phyloP scores from a whole-genome alignment of 2,329 filamentous ascomycete genomes.

The Penicillium sp. region DNA sequence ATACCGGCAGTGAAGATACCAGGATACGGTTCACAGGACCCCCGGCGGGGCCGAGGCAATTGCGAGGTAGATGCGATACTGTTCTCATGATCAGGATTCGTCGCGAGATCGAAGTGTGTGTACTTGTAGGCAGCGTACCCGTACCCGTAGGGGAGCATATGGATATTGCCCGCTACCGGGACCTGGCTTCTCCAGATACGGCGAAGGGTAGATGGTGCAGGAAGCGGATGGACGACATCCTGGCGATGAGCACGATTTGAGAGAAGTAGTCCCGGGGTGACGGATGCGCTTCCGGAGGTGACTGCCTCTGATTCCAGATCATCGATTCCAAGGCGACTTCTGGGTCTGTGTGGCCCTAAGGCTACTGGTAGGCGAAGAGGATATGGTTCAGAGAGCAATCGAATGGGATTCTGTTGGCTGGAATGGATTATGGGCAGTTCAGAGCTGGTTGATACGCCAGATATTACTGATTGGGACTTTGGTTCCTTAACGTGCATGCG shows the following conservation, averaged over 20 bases:
- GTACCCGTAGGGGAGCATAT: conserved; percentile 3
- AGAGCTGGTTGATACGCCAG: neutral
- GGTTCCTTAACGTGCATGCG: neutral
- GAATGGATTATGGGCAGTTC: neutral
- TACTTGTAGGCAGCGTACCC: neutral
- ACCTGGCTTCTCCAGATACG: neutral
- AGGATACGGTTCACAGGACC: neutral
- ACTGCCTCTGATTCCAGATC: conserved; percentile 9
- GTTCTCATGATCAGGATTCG: neutral
- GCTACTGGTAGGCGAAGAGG: neutral
- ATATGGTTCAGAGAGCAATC: neutral
- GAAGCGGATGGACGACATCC: neutral
- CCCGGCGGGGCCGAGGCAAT: neutral
- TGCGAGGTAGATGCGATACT: neutral
- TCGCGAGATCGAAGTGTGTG: too few species aligned
- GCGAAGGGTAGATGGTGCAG: neutral
- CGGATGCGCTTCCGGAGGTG: conserved; percentile 9
- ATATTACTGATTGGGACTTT: neutral
- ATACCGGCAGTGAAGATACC: neutral
- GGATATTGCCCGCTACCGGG: neutral
- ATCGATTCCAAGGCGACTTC: neutral
- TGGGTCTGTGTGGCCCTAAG: neutral
- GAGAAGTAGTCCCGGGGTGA: neutral
- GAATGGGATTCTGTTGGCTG: neutral
- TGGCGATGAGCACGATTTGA: neutral